A percentile compares a stretch with the other conserved stretches of the same genome.
These are phyloP conservation scores for Glarea lozoyensis DNA, from an alignment of 495 filamentous ascomycete genomes.

Conservation along the genomic window DNA sequence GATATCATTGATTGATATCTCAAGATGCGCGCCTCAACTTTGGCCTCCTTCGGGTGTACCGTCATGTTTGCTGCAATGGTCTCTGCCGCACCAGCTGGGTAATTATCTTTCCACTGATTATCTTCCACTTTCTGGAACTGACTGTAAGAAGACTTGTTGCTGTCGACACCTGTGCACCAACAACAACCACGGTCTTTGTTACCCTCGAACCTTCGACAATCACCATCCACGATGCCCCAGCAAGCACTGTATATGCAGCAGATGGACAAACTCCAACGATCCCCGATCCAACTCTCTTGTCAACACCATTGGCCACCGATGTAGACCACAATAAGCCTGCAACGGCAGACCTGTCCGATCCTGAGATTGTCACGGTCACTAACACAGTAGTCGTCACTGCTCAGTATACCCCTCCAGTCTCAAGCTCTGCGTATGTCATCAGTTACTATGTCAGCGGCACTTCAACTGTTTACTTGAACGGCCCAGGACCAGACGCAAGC, in stretches of 20 bases:
- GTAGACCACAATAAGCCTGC: neutral
- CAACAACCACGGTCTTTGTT: conserved; percentile 11
- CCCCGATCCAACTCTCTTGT: neutral
- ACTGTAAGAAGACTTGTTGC: neutral
- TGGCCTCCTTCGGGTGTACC: conserved; percentile 2
- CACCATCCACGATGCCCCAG: conserved; percentile 8
- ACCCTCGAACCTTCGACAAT: conserved; percentile 6
- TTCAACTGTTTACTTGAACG: conserved; percentile 8
- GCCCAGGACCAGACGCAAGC: conserved; percentile 3
- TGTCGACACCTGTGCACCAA: conserved; percentile 6
- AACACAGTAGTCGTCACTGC: neutral
- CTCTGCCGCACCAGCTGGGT: conserved; percentile 4
- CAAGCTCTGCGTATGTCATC: neutral
- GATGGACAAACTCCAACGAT: neutral
- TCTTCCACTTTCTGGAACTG: neutral
- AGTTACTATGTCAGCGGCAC: neutral
- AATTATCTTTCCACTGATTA: conserved; percentile 4
- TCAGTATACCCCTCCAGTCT: neutral
- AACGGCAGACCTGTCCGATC: neutral
- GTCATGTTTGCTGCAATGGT: conserved; percentile 10
- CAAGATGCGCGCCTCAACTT: conserved; percentile 13
- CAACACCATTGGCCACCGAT: neutral
- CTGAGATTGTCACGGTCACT: neutral
- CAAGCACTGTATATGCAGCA: neutral
- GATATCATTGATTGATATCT: neutral